A percentile compares a stretch with the other conserved stretches of the same genome.
These are phyloP conservation scores for Lentinula boryana DNA, from an alignment of 768 basidiomycete species.

Conservation along the genomic window DNA sequence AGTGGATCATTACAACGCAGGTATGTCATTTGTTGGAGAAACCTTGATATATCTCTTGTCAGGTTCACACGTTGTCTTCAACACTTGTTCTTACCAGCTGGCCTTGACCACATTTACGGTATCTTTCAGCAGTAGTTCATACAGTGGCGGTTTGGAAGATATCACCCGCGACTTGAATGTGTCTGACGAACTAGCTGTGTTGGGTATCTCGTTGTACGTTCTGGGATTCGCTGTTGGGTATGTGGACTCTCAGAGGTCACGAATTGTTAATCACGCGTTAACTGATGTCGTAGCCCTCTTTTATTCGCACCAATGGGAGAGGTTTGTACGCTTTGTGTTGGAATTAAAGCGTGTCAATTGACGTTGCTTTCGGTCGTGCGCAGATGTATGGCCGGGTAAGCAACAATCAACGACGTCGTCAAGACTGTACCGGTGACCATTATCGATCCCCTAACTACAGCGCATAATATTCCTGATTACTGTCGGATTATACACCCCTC, in stretches of 20 bases:
- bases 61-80: slow-evolving; percentile 9
- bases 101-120: slow-evolving; percentile 51
- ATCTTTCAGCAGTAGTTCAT: slow-evolving; percentile 54
- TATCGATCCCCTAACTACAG: slow-evolving; percentile 18
- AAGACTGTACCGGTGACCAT: not conserved
- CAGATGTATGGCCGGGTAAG: slow-evolving; percentile 51
- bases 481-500: slow-evolving; percentile 40
- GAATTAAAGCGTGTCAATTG: not conserved
- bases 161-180: slow-evolving; percentile 42
- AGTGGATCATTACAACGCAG: slow-evolving; percentile 46
- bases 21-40: slow-evolving; percentile 26
- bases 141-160: slow-evolving; percentile 42
- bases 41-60: slow-evolving; percentile 5
- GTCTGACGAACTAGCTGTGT: slow-evolving; percentile 45
- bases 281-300: slow-evolving; percentile 21
- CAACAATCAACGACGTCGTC: not conserved
- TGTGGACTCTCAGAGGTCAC: slow-evolving; percentile 14
- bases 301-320: slow-evolving; percentile 58
- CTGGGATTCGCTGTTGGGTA: slow-evolving; percentile 55
- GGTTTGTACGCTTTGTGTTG: slow-evolving; percentile 22
- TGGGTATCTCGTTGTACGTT: slow-evolving; percentile 59
- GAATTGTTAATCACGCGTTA: not conserved
- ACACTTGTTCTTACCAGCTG: slow-evolving; percentile 20
- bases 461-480: slow-evolving; percentile 50
- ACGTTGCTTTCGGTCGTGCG: slow-evolving; percentile 4